Conservation (phyloP, 2,329 filamentous ascomycete genomes). For the Arthrobotrys sphaeroides region DNA sequence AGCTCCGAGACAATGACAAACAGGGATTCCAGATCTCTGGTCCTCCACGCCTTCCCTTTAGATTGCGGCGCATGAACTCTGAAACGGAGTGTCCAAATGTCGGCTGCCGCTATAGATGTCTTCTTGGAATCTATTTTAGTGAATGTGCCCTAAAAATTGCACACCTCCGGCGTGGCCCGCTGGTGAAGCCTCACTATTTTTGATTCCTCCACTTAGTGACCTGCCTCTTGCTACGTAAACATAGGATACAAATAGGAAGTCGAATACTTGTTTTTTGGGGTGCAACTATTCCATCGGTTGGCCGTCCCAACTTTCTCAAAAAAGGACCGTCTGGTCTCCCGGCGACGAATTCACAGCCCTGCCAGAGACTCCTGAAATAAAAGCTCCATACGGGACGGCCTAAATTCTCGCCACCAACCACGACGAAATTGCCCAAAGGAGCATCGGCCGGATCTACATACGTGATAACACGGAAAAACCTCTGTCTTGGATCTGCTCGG, state of each 20-base stretch:
- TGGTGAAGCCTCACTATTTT: background rate
- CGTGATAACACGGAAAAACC: conserved; percentile 44
- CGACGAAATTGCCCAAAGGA: conserved; percentile 41
- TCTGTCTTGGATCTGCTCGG: conserved; percentile 14
- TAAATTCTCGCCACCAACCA: background rate
- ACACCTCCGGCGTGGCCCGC: background rate
- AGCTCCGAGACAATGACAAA: conserved; percentile 39
- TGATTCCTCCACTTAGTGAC: conserved; percentile 6
- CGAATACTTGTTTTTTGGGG: too few species aligned
- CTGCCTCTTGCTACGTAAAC: conserved; percentile 1
- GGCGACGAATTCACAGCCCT: background rate
- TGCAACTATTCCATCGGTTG: conserved; percentile 6
- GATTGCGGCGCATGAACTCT: conserved; percentile 47
- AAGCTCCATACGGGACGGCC: conserved; percentile 6
- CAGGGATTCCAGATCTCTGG: conserved; percentile 43
- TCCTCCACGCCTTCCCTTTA: conserved; percentile 40
- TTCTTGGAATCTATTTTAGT: conserved; percentile 2
- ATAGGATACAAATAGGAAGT: conserved; percentile 2
- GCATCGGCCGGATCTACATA: conserved; percentile 2
- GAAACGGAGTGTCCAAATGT: conserved; percentile 39
- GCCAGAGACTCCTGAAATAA: conserved; percentile 35
- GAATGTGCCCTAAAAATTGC: conserved; percentile 1
- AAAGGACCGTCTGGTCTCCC: background rate
- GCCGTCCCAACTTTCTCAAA: background rate
- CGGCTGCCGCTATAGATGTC: conserved; percentile 14